Evolutionary conservation across 2,329 filamentous ascomycete species (phyloP), one percentile per base, ranked within the genome.

Genomic region (Penicillium sp.): DNA sequence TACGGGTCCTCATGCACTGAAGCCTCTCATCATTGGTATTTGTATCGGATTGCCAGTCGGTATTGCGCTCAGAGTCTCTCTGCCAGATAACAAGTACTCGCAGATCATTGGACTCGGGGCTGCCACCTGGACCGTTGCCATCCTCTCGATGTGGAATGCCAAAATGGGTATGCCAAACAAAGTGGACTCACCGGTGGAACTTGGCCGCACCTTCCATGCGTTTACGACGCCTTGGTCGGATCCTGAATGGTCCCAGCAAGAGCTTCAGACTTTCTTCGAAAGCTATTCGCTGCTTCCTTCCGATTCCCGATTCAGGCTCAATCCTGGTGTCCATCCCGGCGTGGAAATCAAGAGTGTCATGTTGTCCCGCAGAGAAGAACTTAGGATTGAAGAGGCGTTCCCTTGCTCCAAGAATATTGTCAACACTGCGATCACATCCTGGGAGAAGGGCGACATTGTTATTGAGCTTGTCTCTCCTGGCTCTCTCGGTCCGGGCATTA

Each of bases 71-170:
- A 75, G 74, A 21, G 54, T 69, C 37, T 61, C 68, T n/a, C 46
- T 71, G 6, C 74, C 75, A 2, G 29, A 65, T 0, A 82, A 78
- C 54, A 48, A 65, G 3, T 83, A 77, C 59, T 72, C 73, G 34
- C 73, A 75, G 42, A 76, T 81, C 15, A 77, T 82, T 55, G 75
- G 77, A 3, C 71, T 84, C 9, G 79, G 69, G 6, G 64, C 71
- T 4, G 72, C 76, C 5, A 83, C 80, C 8, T 83, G 81, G 81
- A 79, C 72, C 15, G 75, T 78, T 15, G 80, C 79, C 12, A 62
- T 83, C 18, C 68, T 82, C 4, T 78, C 78, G 0, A 67, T 82
- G 27, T 70, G 72, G 48, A 77, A 73, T 12, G 78, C 79, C 2
- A 79, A 79, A 38, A 73, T 82, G 57, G 74, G 77, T 15, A 74